phyloP scores from a whole-genome alignment of 345 rosid species.

The Trapa incisa region DNA sequence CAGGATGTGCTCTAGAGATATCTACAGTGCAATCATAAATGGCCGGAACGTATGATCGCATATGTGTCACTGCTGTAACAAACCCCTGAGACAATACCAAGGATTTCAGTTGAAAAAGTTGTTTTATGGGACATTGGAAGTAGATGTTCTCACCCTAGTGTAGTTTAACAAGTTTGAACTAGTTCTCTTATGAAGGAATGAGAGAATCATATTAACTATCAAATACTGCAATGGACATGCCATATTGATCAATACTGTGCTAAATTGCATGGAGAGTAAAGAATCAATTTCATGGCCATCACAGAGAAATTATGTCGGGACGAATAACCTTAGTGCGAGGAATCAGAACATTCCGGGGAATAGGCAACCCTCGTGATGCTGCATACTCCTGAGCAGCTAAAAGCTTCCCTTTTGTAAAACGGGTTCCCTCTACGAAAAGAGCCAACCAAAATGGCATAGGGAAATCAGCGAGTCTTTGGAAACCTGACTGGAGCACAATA shows the following conservation, averaged over 20 bases:
- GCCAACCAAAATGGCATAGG: slow-evolving; percentile 96
- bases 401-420: slow-evolving; percentile 85
- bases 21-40: slow-evolving; percentile 76
- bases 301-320: not conserved
- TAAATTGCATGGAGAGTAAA: not conserved
- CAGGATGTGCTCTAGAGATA: slow-evolving; percentile 48
- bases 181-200: not conserved
- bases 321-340: slow-evolving; percentile 80
- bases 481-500: slow-evolving; percentile 65
- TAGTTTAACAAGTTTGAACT: not conserved
- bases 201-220: not conserved
- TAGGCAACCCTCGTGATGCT: slow-evolving; percentile 61
- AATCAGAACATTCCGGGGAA: slow-evolving; percentile 82
- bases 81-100: slow-evolving; percentile 53
- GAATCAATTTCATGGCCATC: not conserved
- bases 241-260: not conserved
- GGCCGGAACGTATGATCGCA: slow-evolving; percentile 87
- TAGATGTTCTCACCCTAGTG: not conserved
- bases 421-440: slow-evolving; percentile 95
- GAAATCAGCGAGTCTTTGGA: slow-evolving; percentile 57
- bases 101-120: not conserved
- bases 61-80: slow-evolving; percentile 76
- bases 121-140: not conserved
- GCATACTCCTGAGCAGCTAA: slow-evolving; percentile 90
- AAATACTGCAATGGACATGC: not conserved